Percentiles rank a stretch among this genome's conserved stretches.
These are phyloP conservation scores for Fusarium buharicum DNA, from an alignment of 2,329 filamentous ascomycete genomes.

Conservation along the genomic window DNA sequence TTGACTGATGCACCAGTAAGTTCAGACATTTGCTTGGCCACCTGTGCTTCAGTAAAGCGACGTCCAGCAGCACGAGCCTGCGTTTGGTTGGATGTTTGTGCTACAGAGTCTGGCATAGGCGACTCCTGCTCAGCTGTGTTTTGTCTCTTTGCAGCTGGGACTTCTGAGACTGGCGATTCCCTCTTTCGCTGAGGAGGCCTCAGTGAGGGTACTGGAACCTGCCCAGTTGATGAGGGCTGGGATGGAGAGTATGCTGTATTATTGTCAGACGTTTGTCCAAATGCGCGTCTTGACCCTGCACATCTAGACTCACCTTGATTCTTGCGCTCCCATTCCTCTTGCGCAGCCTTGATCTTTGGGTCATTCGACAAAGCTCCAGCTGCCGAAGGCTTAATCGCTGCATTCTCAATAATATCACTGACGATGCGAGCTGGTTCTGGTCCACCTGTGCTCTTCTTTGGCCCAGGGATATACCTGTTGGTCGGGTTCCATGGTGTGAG, in stretches of 20 bases:
- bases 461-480: slow-evolving; percentile 11
- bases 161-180: slow-evolving; percentile 9
- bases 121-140: background rate
- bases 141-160: slow-evolving; percentile 18
- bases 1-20: slow-evolving; percentile 9
- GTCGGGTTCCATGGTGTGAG: slow-evolving; percentile 33
- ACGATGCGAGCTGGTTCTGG: slow-evolving; percentile 36
- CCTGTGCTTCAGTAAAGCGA: slow-evolving; percentile 39
- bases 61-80: slow-evolving; percentile 20
- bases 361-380: slow-evolving; percentile 19
- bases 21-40: slow-evolving; percentile 19
- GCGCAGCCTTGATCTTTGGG: slow-evolving; percentile 45
- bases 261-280: slow-evolving; percentile 4
- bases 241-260: slow-evolving; percentile 13
- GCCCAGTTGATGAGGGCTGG: slow-evolving; percentile 10
- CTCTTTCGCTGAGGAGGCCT: slow-evolving; percentile 27
- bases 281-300: background rate
- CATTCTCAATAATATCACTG: slow-evolving; percentile 37
- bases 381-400: slow-evolving; percentile 6
- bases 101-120: background rate
- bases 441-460: background rate
- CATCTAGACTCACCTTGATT: slow-evolving; percentile 11
- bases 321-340: slow-evolving; percentile 46
- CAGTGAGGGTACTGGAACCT: background rate
- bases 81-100: too few relatives aligned